Evolutionary conservation across 2,329 filamentous ascomycete genomes (phyloP).

Genomic region (Penicillium aurantiogriseum): DNA sequence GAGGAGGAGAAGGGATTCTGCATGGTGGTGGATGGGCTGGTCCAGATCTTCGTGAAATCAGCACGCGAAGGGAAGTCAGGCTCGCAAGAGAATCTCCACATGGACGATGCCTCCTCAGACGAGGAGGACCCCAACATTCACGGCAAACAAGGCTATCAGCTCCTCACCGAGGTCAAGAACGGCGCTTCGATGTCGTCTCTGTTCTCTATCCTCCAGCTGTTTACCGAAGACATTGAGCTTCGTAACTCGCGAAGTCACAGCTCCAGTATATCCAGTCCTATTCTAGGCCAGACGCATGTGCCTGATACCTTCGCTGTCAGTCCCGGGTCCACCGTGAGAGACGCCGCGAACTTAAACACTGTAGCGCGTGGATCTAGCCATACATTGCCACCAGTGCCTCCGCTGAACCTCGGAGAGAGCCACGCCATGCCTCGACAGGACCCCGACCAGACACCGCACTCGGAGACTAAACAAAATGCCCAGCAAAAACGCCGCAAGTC

Average conservation of each 20-base stretch:
- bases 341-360: constrained; percentile 20
- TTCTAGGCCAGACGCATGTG: constrained; percentile 29
- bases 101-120: constrained; percentile 54
- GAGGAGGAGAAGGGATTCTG: constrained; percentile 99
- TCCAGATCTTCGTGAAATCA: constrained; percentile 98
- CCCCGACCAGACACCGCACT: constrained; percentile 29
- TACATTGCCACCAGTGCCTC: constrained; percentile 64
- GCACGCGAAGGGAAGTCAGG: constrained; percentile 50
- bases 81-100: constrained; percentile 41
- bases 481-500: constrained; percentile 57
- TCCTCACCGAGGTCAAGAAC: constrained; percentile 95
- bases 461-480: constrained; percentile 20
- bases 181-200: constrained; percentile 97
- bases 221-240: constrained; percentile 90
- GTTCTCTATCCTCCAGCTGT: constrained; percentile 94
- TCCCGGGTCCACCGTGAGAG: constrained; percentile 26
- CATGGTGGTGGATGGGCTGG: constrained; percentile 90
- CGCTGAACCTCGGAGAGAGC: constrained; percentile 65
- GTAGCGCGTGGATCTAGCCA: constrained; percentile 29
- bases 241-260: constrained; percentile 61
- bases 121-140: constrained; percentile 65
- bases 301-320: constrained; percentile 43
- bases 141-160: constrained; percentile 81
- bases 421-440: constrained; percentile 28
- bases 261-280: constrained; percentile 37